Base-by-base conservation (phyloP, 2,329 filamentous ascomycete genomes). In the Claviceps pazoutovae region DNA sequence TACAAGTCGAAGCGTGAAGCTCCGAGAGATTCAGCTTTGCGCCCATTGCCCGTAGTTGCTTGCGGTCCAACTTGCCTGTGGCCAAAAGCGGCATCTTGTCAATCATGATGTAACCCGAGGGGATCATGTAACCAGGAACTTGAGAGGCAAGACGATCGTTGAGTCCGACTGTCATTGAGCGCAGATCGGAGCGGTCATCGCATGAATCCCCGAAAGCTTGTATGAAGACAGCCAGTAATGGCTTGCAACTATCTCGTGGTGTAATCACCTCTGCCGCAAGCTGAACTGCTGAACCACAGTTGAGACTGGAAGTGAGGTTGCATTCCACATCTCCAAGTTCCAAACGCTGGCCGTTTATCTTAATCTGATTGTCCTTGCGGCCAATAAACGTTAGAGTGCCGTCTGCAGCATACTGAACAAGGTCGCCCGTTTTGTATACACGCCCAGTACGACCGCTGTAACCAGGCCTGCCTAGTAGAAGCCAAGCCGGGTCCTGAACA, bases 331-430 rank as follows among this genome's bases (percentile, higher is more conserved):
- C 54, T 26, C 42, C 52, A 7, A 54, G 52, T 16, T 57, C 56
- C 37, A 57, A 45, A 5, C 56, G 52, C 45, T 57, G 56, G 16
- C 80, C 79, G 17, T 70, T 68, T 9, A 80, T 61, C 56, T 81
- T 81, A 41, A 80, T 68, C 58, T 80, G 76, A 0, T 65, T 67
- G 56, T 80, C 77, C 55, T 74, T 75, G 30, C 77, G 65, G 36
- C 74, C 74, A 38, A 75, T 56, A 49, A 67, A 73, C 0, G 61
- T 55, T 8, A 75, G 59, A 16, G 53, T 56, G 4, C 69, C 68
- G 49, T 73, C 60, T 0, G 51, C 36, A 23, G 62, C 53, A 23
- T 66, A 64, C 14, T 55, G 53, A 11, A 58, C 54, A 1, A 61
- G 45, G 43, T 63, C 61, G 1, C 61, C 60, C 0, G 61, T 60